Base-by-base conservation (phyloP, 352 stramenopile species). In the Phytophthora pisi region DNA sequence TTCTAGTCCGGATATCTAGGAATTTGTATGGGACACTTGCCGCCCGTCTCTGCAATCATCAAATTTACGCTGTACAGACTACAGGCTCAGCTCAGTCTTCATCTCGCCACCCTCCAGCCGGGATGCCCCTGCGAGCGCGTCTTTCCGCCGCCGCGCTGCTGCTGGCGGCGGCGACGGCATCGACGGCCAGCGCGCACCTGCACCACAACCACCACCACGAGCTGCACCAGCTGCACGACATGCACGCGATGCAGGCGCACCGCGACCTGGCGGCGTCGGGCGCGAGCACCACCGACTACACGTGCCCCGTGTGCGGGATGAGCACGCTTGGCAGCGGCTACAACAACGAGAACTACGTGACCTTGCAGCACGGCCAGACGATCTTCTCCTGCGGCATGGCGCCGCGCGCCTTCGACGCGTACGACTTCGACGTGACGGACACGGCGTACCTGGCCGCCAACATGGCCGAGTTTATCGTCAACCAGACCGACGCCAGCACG, bases 321-420 rank as follows among this genome's bases (percentile, higher is more conserved):
- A 82, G 78, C 13, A 89, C 79, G 24, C 51, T 80, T 13, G 67
- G 83, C 15, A 72, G 38, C 53, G 74, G 67, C 63, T 89, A 89
- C 62, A 68, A 87, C 59, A 88, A 89, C 64, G 54, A 57, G 5
- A 92, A 91, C 73, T 92, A 89, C 61, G 75, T 92, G 45, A 60
- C 23, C 7, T 76, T 90, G 40, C 60, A 55, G 23, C 78, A 91
- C 47, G 84, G 82, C 18, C 87, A 95, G 74, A 73, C 67, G 30
- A 66, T 95, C 55, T 92, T 90, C 72, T 80, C 85, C 42, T 95
- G 87, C 61, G 85, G 85, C 53, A 95, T 95, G 87, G 81, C 73
- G 18, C 52, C 83, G 52, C 76, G 76, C 10, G 13, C 45, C 20
- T 89, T 90, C 53, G 16, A 59, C 2, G 38, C 73, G 57, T 88